phyloP scores from a whole-genome alignment of 371 early-diverging fungal genomes.

The Sporodiniella umbellata region DNA sequence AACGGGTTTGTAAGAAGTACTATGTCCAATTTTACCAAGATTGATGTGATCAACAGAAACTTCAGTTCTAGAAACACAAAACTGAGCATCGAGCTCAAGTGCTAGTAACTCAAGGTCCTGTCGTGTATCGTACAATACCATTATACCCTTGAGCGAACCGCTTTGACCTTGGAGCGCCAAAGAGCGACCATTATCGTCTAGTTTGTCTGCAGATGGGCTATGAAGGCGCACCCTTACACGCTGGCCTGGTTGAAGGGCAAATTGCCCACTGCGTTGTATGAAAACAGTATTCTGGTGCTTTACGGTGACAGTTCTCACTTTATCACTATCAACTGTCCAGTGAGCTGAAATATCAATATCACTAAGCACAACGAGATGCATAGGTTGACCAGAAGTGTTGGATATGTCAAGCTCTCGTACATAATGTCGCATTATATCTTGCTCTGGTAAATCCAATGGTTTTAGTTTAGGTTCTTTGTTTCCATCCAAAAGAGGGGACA shows the following conservation, averaged over 20 bases:
- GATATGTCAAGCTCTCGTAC: conserved; percentile 50
- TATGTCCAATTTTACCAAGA: conserved; percentile 76
- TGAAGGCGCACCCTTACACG: conserved; percentile 56
- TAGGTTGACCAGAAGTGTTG: conserved; percentile 45
- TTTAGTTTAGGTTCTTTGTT: conserved; percentile 16
- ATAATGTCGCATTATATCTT: conserved; percentile 32
- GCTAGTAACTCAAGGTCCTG: conserved; percentile 54
- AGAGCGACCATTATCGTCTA: conserved; percentile 39
- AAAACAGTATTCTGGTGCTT: conserved; percentile 13
- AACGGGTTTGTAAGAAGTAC: conserved; percentile 68
- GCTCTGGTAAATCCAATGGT: conserved; percentile 29
- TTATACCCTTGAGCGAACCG: conserved; percentile 51
- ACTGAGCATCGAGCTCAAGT: conserved; percentile 55
- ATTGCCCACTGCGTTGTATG: conserved; percentile 30
- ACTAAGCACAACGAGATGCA: conserved; percentile 56
- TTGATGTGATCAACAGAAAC: conserved; percentile 56
- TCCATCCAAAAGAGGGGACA: conserved; percentile 25
- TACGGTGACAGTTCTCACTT: conserved; percentile 12
- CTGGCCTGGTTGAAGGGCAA: conserved; percentile 51
- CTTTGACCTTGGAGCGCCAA: conserved; percentile 52
- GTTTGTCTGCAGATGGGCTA: conserved; percentile 54
- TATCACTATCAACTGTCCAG: conserved; percentile 36
- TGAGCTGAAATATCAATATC: conserved; percentile 47
- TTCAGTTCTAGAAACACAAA: conserved; percentile 62
- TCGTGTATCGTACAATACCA: conserved; percentile 58